Percentiles rank a stretch among this genome's conserved stretches.
phyloP scores from a whole-genome alignment of 2,329 filamentous ascomycete species.

The Nectriaceae sp. region DNA sequence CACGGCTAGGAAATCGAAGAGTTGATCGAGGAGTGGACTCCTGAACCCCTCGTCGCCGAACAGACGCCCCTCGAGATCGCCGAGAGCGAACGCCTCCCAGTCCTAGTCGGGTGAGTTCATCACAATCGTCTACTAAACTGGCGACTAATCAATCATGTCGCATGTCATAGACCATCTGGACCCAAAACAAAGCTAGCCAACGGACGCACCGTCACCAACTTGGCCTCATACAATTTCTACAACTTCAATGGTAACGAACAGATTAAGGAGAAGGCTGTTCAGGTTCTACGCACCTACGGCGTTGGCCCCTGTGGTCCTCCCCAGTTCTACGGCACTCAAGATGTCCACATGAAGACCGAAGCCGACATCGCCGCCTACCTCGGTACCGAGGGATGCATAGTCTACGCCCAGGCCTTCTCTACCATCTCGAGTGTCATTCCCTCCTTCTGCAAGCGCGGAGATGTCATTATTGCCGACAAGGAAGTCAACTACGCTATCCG shows the following conservation, averaged over 20 bases:
- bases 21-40: constrained; percentile 92
- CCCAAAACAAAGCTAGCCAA: constrained; percentile 87
- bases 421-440: constrained; percentile 98
- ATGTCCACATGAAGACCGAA: constrained; percentile 97
- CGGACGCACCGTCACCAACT: constrained; percentile 88
- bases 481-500: constrained; percentile 92
- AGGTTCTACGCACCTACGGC: constrained; percentile 90
- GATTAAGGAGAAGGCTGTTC: constrained; percentile 92
- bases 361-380: constrained; percentile 89
- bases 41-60: constrained; percentile 82
- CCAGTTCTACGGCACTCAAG: constrained; percentile 97
- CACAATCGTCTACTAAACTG: background rate
- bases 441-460: constrained; percentile 93
- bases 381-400: constrained; percentile 84
- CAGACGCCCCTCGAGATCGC: constrained; percentile 74
- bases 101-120: constrained; percentile 76
- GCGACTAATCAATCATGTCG: background rate
- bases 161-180: constrained; percentile 70
- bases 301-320: constrained; percentile 96
- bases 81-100: constrained; percentile 81
- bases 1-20: constrained; percentile 96
- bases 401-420: constrained; percentile 95
- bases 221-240: constrained; percentile 96
- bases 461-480: constrained; percentile 94
- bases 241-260: constrained; percentile 93